Evolutionary conservation across 139 green algal species (phyloP).

Genomic region (Closterium sp.): DNA sequence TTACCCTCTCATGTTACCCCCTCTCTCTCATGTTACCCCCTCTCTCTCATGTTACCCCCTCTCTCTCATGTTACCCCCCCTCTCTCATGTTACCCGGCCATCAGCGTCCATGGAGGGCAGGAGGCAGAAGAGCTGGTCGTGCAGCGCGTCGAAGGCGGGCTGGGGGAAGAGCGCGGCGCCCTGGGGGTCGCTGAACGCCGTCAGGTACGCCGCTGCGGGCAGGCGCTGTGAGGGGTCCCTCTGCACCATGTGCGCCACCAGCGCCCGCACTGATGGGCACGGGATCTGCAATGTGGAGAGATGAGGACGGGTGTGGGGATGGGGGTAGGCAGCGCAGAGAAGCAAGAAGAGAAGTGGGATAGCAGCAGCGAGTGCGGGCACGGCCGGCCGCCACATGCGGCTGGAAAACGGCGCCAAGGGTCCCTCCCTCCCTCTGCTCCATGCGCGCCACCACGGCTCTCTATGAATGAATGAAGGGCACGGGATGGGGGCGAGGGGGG

Average conservation of each 20-base stretch:
- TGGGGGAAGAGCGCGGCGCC: not conserved
- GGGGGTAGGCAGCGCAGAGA: no score
- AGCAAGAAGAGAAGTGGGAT: not conserved
- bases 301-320: not conserved
- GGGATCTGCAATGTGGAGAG: conserved; percentile 33
- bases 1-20: no score
- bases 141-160: not conserved
- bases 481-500: no score
- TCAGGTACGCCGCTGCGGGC: conserved; percentile 71
- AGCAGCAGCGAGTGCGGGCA: no score
- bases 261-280: conserved; percentile 16
- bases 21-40: no score
- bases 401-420: no score
- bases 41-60: no score
- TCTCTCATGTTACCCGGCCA: not conserved
- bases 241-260: conserved; percentile 91
- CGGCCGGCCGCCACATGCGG: no score
- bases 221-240: conserved; percentile 70
- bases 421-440: no score
- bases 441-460: no score
- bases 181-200: not conserved
- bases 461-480: no score
- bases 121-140: not conserved
- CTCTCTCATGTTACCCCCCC: no score
- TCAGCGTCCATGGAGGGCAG: not conserved